Base-by-base conservation (phyloP, 176 grass and related monocot genomes). In the Avena eriantha region DNA sequence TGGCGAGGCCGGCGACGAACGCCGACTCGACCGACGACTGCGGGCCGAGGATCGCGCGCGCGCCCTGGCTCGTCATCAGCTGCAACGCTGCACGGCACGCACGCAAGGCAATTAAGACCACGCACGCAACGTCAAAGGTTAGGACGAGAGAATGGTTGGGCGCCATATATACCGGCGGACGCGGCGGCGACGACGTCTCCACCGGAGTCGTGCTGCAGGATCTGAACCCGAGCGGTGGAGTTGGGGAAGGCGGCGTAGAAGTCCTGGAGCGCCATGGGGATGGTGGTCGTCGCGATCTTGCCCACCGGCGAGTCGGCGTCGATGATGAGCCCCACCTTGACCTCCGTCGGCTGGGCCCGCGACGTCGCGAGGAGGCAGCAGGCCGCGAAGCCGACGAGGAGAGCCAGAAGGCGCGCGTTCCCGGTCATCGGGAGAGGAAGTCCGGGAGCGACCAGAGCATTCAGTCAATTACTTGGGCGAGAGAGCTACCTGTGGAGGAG, bases 151-250 rank as follows among this genome's bases (percentile, higher is more conserved):
- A 15, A 3, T 33, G 10, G 1, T 9, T n/a, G 18, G 57, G 36
- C 39, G 41, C 85, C 36, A 41, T 41, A 41, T 41, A 24, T 92
- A 92, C 91, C 90, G 18, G 88, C 87, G 2, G 87, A 89, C 43
- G 93, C 93, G 33, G 93, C 93, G 79, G 63, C 39, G 85, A 95
- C 79, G 86, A 91, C 78, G 86, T 95, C 91, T 10, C 86, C 83
- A 47, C 39, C 10, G 81, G 91, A 79, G 75, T 93, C 73, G 56
- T 73, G 86, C 26, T 11, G 76, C 11, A 75, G 18, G 64, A 93
- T 9, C 1, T 17, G 46, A 36, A 95, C 80, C 7, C 84, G 88
- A 10, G 69, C 7, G 36, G 88, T 47, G 75, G 89, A 86, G 22
- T 84, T 51, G 8, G 83, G 84, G 50, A 84, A 33, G 71, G 80